These are phyloP conservation scores for Neonectria faginata DNA, from an alignment of 2,329 filamentous ascomycete genomes.

Conservation along the genomic window DNA sequence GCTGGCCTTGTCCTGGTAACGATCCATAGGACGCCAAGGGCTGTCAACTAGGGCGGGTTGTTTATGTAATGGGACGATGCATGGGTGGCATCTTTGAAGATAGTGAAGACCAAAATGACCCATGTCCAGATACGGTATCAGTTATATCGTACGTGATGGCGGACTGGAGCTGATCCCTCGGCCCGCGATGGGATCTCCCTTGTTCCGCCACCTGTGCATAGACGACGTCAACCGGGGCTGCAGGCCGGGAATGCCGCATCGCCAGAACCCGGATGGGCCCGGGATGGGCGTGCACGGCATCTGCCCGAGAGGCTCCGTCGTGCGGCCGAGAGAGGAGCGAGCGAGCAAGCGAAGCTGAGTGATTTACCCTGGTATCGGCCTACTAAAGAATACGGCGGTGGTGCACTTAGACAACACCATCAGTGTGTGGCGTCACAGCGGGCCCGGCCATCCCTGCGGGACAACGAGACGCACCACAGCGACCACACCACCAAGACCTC, in stretches of 20 bases:
- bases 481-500: conserved; percentile 7
- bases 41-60: neutral
- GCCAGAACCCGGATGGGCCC: conserved; percentile 29
- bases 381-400: neutral
- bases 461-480: neutral
- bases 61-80: neutral
- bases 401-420: neutral
- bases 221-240: conserved; percentile 10
- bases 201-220: neutral
- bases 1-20: neutral
- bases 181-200: conserved; percentile 21
- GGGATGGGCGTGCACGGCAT: conserved; percentile 20
- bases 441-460: conserved; percentile 5
- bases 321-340: neutral
- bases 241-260: conserved; percentile 22
- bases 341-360: conserved; percentile 6
- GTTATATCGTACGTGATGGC: neutral
- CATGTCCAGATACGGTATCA: neutral
- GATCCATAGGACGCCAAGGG: neutral
- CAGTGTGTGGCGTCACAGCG: conserved; percentile 9
- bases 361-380: conserved; percentile 5
- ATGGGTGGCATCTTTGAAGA: neutral
- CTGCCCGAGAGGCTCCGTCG: conserved; percentile 16
- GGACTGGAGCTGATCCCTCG: conserved; percentile 8
- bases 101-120: neutral